phyloP scores from a whole-genome alignment of 2,329 filamentous ascomycete species.

The Aureobasidium sp. region DNA sequence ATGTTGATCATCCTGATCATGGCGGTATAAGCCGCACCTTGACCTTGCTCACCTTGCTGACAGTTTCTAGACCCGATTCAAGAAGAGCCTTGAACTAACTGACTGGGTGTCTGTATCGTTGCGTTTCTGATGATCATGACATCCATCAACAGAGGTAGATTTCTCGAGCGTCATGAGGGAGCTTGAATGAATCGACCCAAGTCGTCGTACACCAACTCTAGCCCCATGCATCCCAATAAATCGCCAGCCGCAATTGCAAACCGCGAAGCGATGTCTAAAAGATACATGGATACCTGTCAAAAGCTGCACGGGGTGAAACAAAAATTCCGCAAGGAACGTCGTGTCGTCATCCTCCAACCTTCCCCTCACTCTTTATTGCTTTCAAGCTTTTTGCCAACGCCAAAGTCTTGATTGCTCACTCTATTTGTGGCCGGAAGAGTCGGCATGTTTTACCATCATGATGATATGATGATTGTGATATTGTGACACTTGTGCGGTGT shows the following conservation, averaged over 20 bases:
- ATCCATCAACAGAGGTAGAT: too few species aligned
- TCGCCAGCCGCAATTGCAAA: not conserved
- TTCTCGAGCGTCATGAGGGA: not conserved
- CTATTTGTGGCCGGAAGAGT: not conserved
- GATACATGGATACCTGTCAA: not conserved
- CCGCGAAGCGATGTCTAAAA: not conserved
- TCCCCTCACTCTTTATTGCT: not conserved
- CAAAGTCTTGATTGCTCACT: not conserved
- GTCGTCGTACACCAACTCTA: not conserved
- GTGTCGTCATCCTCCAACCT: not conserved
- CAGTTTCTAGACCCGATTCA: not conserved
- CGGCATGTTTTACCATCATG: not conserved
- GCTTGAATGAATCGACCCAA: not conserved
- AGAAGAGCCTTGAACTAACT: too few species aligned
- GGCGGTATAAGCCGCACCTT: not conserved
- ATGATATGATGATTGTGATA: too few species aligned
- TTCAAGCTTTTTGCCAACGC: not conserved
- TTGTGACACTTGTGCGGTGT: not conserved
- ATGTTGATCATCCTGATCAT: not conserved
- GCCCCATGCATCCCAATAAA: not conserved
- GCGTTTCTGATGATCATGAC: too few species aligned
- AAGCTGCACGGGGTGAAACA: not conserved
- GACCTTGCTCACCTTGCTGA: not conserved
- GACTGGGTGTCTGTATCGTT: too few species aligned
- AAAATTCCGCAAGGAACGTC: not conserved